Evolutionary conservation across 23 red algal genomes (phyloP).

Genomic region (Gracilariopsis chorda): DNA sequence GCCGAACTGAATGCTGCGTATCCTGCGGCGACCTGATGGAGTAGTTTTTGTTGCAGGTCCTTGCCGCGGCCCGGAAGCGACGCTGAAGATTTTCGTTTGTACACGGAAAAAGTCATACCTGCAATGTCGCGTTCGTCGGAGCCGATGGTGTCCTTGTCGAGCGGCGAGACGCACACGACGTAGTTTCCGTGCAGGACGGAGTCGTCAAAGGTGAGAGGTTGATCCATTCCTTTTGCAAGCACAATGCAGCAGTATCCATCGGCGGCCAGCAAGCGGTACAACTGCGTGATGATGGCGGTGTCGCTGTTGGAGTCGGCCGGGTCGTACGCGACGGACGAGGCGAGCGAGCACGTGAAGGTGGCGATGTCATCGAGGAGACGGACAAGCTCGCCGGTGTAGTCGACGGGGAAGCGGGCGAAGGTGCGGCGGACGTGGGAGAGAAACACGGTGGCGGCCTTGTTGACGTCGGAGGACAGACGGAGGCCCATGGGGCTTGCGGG

Average conservation of each 20-base stretch:
- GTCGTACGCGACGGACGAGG: constrained; percentile 72
- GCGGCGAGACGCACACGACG: constrained; percentile 88
- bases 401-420: constrained; percentile 71
- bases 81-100: constrained; percentile 80
- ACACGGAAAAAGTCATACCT: constrained; percentile 90
- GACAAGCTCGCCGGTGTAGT: constrained; percentile 95
- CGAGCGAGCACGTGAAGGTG: constrained; percentile 69
- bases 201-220: constrained; percentile 86
- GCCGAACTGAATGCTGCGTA: constrained; percentile 85
- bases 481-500: constrained; percentile 74
- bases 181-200: constrained; percentile 94
- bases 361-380: constrained; percentile 96
- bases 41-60: constrained; percentile 79
- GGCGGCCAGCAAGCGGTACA: constrained; percentile 81
- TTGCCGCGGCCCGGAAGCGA: constrained; percentile 85
- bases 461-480: constrained; percentile 60
- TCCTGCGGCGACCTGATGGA: constrained; percentile 92
- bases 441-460: constrained; percentile 86
- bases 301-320: constrained; percentile 8
- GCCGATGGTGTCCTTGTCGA: constrained; percentile 69
- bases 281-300: constrained; percentile 57
- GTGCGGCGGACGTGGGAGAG: constrained; percentile 92
- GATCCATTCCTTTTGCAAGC: constrained; percentile 64
- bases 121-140: constrained; percentile 61
- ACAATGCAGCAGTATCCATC: constrained; percentile 99